Conservation (phyloP, 306 rosid species). For the Cicer arietinum region DNA sequence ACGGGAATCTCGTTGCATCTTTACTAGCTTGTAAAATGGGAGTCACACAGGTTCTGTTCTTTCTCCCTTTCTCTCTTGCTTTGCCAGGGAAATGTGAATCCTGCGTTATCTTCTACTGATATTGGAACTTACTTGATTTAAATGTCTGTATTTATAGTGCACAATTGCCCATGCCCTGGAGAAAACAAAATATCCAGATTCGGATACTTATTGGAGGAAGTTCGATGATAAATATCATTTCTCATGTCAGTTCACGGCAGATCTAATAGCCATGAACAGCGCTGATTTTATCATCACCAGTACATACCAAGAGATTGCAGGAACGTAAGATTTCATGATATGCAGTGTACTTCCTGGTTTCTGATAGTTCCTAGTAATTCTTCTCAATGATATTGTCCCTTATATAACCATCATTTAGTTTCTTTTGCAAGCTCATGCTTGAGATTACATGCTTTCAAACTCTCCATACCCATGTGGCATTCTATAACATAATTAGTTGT, state of each 20-base stretch:
- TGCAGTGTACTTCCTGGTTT: slow-evolving; percentile 2
- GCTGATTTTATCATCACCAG: slow-evolving; percentile 89
- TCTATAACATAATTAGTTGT: slow-evolving; percentile 5
- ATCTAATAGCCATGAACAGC: slow-evolving; percentile 75
- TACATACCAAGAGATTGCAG: slow-evolving; percentile 97
- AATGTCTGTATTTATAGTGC: slow-evolving; percentile 58
- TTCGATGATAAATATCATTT: slow-evolving; percentile 86
- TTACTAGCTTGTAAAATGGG: slow-evolving; percentile 90
- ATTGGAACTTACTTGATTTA: slow-evolving; percentile 33
- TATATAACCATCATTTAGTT: slow-evolving; percentile 8
- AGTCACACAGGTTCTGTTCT: slow-evolving; percentile 72
- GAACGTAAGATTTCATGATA: slow-evolving; percentile 64
- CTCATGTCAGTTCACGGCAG: slow-evolving; percentile 86
- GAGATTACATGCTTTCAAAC: background rate
- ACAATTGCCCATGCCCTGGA: slow-evolving; percentile 84
- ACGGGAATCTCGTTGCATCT: slow-evolving; percentile 92
- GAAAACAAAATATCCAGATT: slow-evolving; percentile 85
- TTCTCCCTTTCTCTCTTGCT: slow-evolving; percentile 30
- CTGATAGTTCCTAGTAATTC: background rate
- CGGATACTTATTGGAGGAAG: slow-evolving; percentile 86
- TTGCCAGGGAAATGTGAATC: slow-evolving; percentile 27
- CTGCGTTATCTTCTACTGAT: slow-evolving; percentile 18
- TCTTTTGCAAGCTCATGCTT: slow-evolving; percentile 31
- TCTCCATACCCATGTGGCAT: background rate
- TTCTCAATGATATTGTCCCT: background rate